These are phyloP conservation scores for Paramecium biaurelia DNA, from an alignment of 73 alveolate species.

Conservation along the genomic window DNA sequence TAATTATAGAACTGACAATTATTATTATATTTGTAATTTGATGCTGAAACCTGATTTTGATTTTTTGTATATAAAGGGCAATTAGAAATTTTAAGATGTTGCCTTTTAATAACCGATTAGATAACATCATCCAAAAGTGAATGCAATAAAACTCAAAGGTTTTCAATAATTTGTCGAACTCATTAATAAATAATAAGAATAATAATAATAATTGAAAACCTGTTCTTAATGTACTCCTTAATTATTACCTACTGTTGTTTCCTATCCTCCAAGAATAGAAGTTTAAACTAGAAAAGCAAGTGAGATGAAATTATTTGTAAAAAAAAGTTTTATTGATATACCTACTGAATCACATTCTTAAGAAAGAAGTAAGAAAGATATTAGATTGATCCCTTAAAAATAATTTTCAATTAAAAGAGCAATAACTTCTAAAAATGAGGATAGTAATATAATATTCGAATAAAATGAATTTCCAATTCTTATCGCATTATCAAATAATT, in stretches of 20 bases:
- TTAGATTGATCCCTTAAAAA: not conserved
- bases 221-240: not conserved
- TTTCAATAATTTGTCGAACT: not conserved
- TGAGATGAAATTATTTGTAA: not conserved
- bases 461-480: not conserved
- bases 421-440: slow-evolving; percentile 18
- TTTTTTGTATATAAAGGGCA: not conserved
- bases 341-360: not conserved
- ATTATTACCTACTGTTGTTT: not conserved
- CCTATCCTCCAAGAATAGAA: slow-evolving; percentile 29
- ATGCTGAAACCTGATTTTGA: slow-evolving; percentile 27
- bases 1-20: not conserved
- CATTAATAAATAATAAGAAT: not conserved
- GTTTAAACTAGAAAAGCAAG: not conserved
- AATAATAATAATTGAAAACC: not conserved
- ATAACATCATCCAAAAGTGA: not conserved
- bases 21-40: not conserved
- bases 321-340: slow-evolving; percentile 24
- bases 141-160: slow-evolving; percentile 8
- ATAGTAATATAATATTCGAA: not conserved
- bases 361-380: slow-evolving; percentile 4
- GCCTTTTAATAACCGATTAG: not conserved
- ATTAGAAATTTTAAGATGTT: not conserved
- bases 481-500: not conserved
- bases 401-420: slow-evolving; percentile 27